phyloP scores from a whole-genome alignment of 2,329 filamentous ascomycete species.

The Alternaria solani region DNA sequence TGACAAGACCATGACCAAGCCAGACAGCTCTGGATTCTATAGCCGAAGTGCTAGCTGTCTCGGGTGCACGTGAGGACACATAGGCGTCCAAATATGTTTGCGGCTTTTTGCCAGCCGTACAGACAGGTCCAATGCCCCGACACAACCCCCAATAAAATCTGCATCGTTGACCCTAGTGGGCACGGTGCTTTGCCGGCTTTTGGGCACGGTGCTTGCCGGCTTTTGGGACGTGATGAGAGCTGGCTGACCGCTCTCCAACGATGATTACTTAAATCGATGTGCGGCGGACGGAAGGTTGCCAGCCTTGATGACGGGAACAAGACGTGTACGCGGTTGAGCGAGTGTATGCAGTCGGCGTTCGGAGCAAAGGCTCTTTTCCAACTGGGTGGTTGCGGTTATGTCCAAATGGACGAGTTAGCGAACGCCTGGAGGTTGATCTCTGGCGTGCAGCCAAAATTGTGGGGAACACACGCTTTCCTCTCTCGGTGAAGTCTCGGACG shows the following conservation, averaged over 20 bases:
- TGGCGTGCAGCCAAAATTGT: conserved; percentile 14
- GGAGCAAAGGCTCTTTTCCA: conserved; percentile 21
- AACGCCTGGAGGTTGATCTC: conserved; percentile 21
- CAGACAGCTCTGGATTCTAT: conserved; percentile 31
- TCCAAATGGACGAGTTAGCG: conserved; percentile 13
- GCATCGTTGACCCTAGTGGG: conserved; percentile 22
- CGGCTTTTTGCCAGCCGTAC: conserved; percentile 32
- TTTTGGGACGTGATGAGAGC: conserved; percentile 9
- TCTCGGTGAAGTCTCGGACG: conserved; percentile 31
- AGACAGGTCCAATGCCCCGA: conserved; percentile 33
- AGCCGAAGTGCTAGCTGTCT: conserved; percentile 33
- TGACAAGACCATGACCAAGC: conserved; percentile 27
- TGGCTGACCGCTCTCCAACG: conserved; percentile 25
- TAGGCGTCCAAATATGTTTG: conserved; percentile 23
- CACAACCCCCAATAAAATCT: conserved; percentile 21
- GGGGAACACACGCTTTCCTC: conserved; percentile 23
- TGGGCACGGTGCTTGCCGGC: conserved; percentile 14
- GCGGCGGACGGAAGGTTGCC: not conserved
- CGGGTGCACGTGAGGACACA: conserved; percentile 29
- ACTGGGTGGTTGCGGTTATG: conserved; percentile 7
- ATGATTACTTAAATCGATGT: not conserved
- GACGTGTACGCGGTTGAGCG: not conserved
- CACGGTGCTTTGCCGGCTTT: conserved; percentile 19
- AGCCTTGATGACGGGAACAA: conserved; percentile 3
- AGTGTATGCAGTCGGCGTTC: conserved; percentile 21